Percentiles rank a stretch among this genome's conserved stretches.
phyloP scores from a whole-genome alignment of 208 protist genomes.

The Leishmania mexicana region DNA sequence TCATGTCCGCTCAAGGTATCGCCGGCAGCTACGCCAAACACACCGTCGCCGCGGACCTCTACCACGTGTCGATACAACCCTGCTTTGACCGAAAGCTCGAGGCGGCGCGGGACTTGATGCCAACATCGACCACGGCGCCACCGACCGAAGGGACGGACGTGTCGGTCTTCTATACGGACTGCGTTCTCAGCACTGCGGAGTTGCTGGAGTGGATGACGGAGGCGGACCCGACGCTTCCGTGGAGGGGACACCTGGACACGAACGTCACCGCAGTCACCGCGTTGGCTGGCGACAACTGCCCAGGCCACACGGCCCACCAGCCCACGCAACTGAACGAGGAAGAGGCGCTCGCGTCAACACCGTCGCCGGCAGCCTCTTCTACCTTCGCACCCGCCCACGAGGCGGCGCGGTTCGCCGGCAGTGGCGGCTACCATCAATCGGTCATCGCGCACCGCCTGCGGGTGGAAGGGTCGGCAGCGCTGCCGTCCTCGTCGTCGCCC shows the following conservation, averaged over 20 bases:
- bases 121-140: not conserved
- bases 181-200: conserved; percentile 95
- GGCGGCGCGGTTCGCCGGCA: conserved; percentile 55
- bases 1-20: conserved; percentile 97
- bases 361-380: not conserved
- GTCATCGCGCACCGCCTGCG: conserved; percentile 34
- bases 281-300: not conserved
- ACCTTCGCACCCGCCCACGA: conserved; percentile 4
- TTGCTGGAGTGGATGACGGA: conserved; percentile 90
- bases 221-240: conserved; percentile 46
- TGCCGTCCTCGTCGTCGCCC: not conserved
- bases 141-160: conserved; percentile 16
- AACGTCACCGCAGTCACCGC: not conserved
- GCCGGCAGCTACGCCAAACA: conserved; percentile 94
- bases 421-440: conserved; percentile 65
- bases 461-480: not conserved
- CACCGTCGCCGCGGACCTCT: conserved; percentile 36
- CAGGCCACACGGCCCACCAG: not conserved
- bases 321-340: not conserved
- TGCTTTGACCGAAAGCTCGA: conserved; percentile 99
- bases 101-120: conserved; percentile 87
- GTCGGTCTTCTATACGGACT: conserved; percentile 92
- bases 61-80: conserved; percentile 97
- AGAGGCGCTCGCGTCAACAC: not conserved
- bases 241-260: conserved; percentile 47